These are phyloP conservation scores for Triadica sebifera DNA, from an alignment of 345 rosid genomes.

Conservation along the genomic window DNA sequence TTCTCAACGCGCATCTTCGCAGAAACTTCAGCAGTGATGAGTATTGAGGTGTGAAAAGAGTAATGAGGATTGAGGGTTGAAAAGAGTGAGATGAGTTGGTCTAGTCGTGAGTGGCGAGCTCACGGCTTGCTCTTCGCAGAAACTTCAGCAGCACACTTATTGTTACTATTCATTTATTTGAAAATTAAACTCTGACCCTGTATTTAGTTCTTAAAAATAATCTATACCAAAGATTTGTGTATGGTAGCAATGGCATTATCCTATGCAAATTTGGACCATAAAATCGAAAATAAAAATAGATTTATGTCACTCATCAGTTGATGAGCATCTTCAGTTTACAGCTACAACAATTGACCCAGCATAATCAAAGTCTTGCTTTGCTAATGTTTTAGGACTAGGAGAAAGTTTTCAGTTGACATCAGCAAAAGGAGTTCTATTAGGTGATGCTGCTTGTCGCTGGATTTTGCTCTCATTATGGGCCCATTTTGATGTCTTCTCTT, in stretches of 20 bases:
- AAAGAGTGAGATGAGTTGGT: background rate
- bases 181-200: too few relatives aligned
- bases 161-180: too few relatives aligned
- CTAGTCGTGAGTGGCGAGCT: background rate
- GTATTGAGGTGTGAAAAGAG: background rate
- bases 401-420: constrained; percentile 43
- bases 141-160: background rate
- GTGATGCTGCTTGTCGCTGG: constrained; percentile 34
- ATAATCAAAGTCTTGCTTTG: too few relatives aligned
- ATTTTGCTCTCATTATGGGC: constrained; percentile 36
- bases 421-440: constrained; percentile 63
- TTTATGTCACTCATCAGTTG: constrained; percentile 37
- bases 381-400: too few relatives aligned
- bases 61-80: too few relatives aligned
- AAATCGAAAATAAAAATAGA: background rate
- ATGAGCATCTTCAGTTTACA: constrained; percentile 23
- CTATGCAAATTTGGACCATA: background rate
- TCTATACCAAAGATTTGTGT: background rate
- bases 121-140: background rate
- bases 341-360: background rate
- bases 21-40: too few relatives aligned
- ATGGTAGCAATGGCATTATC: background rate
- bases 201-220: too few relatives aligned
- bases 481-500: constrained; percentile 32
- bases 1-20: too few relatives aligned